Evolutionary conservation across 2,329 filamentous ascomycete species (phyloP).

Genomic region (Paecilomyces sp.): DNA sequence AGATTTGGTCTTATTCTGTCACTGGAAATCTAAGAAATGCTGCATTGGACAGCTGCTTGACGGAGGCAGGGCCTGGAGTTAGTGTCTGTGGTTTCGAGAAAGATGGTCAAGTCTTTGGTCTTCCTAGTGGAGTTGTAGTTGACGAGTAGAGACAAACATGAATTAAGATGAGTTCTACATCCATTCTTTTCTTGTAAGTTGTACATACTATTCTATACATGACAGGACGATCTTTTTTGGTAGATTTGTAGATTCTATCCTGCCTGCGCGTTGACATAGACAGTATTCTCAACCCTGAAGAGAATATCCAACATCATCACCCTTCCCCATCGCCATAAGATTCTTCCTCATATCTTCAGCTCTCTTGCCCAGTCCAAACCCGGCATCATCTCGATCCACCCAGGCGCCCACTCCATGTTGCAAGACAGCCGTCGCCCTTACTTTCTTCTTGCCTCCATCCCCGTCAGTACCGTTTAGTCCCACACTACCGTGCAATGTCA

Average conservation of each 20-base stretch:
- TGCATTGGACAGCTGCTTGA: conserved; percentile 30
- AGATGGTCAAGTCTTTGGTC: conserved; percentile 41
- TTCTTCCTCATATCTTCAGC: conserved; percentile 39
- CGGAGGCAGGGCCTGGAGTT: conserved; percentile 23
- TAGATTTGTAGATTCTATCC: too few species aligned
- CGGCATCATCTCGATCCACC: conserved; percentile 35
- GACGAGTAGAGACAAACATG: background rate
- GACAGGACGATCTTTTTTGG: too few species aligned
- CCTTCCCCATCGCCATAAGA: conserved; percentile 38
- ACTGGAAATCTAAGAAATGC: conserved; percentile 38
- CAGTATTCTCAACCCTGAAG: conserved; percentile 25
- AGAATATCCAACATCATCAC: conserved; percentile 38
- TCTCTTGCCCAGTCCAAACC: conserved; percentile 29
- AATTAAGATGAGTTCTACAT: background rate
- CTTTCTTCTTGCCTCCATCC: conserved; percentile 22
- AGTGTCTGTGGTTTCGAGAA: conserved; percentile 28
- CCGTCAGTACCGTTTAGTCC: conserved; percentile 25
- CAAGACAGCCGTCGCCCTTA: conserved; percentile 37
- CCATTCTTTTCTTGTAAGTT: background rate
- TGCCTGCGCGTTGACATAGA: too few species aligned
- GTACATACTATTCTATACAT: background rate
- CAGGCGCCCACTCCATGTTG: conserved; percentile 41
- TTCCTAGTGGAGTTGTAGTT: conserved; percentile 34
- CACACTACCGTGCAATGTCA: conserved; percentile 39
- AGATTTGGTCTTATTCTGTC: conserved; percentile 39